Evolutionary conservation across 805 yeast species (phyloP).

Genomic region (Lachancea waltii): DNA sequence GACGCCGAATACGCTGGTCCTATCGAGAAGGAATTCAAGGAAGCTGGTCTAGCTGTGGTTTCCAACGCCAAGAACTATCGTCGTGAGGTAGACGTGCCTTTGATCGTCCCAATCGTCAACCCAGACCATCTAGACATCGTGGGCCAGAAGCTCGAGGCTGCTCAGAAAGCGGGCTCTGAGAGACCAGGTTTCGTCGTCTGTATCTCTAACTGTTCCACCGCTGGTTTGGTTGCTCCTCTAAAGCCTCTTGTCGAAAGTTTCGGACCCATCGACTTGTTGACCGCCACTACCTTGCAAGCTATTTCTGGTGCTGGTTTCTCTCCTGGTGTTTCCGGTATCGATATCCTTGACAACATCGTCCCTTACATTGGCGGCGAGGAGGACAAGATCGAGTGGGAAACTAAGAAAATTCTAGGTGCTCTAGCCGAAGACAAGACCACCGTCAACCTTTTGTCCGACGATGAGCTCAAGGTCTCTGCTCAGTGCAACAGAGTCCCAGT

Average conservation of each 20-base stretch:
- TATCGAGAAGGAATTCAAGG: conserved; percentile 78
- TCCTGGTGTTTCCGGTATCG: conserved; percentile 96
- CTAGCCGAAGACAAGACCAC: conserved; percentile 46
- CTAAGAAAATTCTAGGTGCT: conserved; percentile 83
- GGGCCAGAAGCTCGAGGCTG: conserved; percentile 48
- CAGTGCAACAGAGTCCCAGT: conserved; percentile 97
- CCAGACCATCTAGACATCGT: conserved; percentile 80
- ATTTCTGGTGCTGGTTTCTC: conserved; percentile 98
- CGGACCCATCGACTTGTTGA: conserved; percentile 83
- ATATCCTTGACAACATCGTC: conserved; percentile 86
- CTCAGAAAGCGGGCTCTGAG: conserved; percentile 47
- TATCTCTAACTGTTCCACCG: conserved; percentile 97
- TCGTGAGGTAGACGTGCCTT: conserved; percentile 79
- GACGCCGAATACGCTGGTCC: conserved; percentile 92
- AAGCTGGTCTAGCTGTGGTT: conserved; percentile 73
- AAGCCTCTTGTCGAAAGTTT: conserved; percentile 86
- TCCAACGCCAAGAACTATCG: conserved; percentile 97
- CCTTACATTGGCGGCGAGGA: conserved; percentile 97
- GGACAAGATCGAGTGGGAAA: conserved; percentile 98
- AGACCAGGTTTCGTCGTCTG: conserved; percentile 84
- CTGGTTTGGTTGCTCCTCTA: conserved; percentile 93
- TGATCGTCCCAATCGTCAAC: conserved; percentile 92
- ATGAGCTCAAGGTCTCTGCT: conserved; percentile 81
- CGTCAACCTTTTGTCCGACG: conserved; percentile 53
- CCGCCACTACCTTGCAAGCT: conserved; percentile 92